These are phyloP conservation scores for Sporisorium scitamineum DNA, from an alignment of 1,284 basidiomycete species.

Conservation along the genomic window DNA sequence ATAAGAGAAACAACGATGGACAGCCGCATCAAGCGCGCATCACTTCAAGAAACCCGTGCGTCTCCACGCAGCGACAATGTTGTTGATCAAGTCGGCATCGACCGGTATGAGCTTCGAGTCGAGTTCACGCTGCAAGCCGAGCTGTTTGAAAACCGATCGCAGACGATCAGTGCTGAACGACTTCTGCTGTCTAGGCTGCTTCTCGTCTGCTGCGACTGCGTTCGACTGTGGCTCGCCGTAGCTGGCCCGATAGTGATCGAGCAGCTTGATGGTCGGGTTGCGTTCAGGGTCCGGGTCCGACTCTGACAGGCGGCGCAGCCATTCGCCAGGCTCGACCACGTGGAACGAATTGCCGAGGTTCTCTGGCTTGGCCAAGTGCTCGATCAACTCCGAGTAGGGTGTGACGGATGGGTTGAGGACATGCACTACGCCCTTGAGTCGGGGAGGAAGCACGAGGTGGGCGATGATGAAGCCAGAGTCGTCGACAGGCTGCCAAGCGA, in stretches of 20 bases:
- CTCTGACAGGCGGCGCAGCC: conserved; percentile 72
- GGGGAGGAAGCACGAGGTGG: conserved; percentile 70
- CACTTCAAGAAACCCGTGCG: conserved; percentile 13
- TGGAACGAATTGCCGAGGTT: conserved; percentile 80
- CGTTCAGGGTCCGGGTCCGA: conserved; percentile 71
- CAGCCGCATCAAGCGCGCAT: too few species aligned
- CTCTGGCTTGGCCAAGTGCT: conserved; percentile 72
- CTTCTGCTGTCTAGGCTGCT: neutral
- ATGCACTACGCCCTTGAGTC: conserved; percentile 14
- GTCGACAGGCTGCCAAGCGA: conserved; percentile 76
- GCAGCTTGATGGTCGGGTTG: conserved; percentile 74
- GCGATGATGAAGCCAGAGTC: conserved; percentile 73
- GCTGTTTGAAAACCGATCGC: conserved; percentile 3
- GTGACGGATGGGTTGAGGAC: conserved; percentile 25
- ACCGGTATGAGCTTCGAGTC: conserved; percentile 5
- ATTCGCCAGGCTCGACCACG: conserved; percentile 76
- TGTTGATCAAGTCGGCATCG: conserved; percentile 8
- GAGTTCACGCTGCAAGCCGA: conserved; percentile 5
- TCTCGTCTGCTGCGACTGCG: neutral
- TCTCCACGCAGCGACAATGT: conserved; percentile 17
- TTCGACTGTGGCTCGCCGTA: neutral
- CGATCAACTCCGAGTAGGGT: conserved; percentile 74
- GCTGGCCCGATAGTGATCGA: conserved; percentile 70
- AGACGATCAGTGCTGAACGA: neutral
- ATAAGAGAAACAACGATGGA: too few species aligned